A percentile compares a stretch with the other conserved stretches of the same genome.
These are phyloP conservation scores for Echria macrotheca DNA, from an alignment of 495 filamentous ascomycete species.

Conservation along the genomic window DNA sequence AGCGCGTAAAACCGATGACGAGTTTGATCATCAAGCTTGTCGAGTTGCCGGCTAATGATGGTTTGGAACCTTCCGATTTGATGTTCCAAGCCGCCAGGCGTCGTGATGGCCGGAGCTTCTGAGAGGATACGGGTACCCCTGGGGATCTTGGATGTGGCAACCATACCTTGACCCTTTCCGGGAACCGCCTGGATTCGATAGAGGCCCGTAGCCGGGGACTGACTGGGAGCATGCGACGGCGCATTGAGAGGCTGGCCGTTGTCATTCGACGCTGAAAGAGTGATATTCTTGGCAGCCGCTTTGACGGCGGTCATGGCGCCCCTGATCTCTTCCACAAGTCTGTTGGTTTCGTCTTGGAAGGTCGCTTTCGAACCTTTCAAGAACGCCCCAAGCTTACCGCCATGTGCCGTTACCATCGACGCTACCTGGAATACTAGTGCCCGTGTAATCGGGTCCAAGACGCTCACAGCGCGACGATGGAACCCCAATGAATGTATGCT, in stretches of 20 bases:
- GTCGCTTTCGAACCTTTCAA: background rate
- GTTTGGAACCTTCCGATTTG: background rate
- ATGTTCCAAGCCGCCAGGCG: background rate
- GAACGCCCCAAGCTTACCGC: background rate
- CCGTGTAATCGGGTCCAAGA: background rate
- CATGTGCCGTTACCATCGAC: background rate
- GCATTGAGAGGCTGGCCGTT: no score
- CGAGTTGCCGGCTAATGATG: background rate
- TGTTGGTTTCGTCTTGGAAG: background rate
- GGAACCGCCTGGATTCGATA: background rate
- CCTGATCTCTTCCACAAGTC: background rate
- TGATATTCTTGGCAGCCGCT: background rate
- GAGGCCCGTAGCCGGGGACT: background rate
- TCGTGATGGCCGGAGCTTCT: background rate
- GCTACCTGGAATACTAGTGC: background rate
- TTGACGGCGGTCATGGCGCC: background rate
- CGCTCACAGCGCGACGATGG: background rate
- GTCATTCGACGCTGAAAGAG: background rate
- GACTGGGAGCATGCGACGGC: no score
- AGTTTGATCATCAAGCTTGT: background rate
- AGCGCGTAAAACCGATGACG: background rate
- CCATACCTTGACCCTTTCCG: slow-evolving; percentile 1
- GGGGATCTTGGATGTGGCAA: slow-evolving; percentile 2
- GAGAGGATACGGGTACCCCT: slow-evolving; percentile 4
- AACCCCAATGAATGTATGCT: background rate